Evolutionary conservation across 805 yeast species (phyloP).

Genomic region (Monosporozyma solicola): DNA sequence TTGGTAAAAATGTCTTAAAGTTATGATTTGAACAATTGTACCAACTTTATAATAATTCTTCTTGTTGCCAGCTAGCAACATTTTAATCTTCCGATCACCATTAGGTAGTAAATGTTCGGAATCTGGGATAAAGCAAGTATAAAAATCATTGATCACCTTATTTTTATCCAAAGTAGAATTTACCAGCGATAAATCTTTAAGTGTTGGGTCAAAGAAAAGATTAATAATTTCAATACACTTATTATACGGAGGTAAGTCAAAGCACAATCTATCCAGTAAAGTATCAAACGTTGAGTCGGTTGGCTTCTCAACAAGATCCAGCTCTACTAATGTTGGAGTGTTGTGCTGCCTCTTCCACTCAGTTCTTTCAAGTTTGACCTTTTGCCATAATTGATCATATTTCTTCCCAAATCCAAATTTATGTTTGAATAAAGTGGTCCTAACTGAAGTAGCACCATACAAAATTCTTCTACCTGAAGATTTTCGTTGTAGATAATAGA

Average conservation of each 20-base stretch:
- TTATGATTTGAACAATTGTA: conserved; percentile 19
- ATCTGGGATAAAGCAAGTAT: conserved; percentile 9
- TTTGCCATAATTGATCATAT: conserved; percentile 18
- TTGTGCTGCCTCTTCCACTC: conserved; percentile 13
- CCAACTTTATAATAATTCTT: conserved; percentile 24
- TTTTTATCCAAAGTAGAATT: conserved; percentile 12
- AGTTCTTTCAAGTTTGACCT: conserved; percentile 19
- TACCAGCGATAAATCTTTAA: conserved; percentile 8
- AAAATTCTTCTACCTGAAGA: conserved; percentile 15
- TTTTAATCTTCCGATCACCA: conserved; percentile 6
- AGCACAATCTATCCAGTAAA: not conserved
- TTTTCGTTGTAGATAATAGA: conserved; percentile 12
- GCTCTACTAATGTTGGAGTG: conserved; percentile 13
- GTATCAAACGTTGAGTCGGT: not conserved
- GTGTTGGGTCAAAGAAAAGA: conserved; percentile 11
- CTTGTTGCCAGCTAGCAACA: conserved; percentile 9
- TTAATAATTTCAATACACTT: conserved; percentile 7
- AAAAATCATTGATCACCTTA: conserved; percentile 18
- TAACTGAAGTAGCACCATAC: conserved; percentile 28
- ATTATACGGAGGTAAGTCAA: conserved; percentile 18
- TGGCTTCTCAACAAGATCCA: conserved; percentile 7
- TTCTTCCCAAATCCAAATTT: conserved; percentile 13
- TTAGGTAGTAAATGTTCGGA: conserved; percentile 3
- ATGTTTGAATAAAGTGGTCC: conserved; percentile 11
- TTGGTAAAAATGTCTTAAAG: conserved; percentile 9